Percentiles rank a stretch among this genome's conserved stretches.
Conservation (phyloP, 352 stramenopile species). For the Globisporangium splendens region DNA sequence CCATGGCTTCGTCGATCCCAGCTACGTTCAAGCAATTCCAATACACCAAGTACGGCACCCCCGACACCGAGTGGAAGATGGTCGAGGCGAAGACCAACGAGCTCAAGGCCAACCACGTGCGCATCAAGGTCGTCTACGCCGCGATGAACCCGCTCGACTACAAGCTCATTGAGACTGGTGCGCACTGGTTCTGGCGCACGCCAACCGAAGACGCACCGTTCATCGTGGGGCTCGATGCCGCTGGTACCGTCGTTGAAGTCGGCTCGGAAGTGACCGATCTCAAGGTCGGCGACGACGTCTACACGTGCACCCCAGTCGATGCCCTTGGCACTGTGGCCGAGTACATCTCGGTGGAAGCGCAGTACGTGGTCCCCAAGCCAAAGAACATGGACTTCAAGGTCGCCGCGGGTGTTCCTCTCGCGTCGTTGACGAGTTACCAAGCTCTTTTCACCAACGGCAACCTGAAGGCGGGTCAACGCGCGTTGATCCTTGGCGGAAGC, state of each 20-base stretch:
- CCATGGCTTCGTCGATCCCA: constrained; percentile 7
- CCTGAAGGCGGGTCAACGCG: no score
- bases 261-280: constrained; percentile 43
- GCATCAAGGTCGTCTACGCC: constrained; percentile 56
- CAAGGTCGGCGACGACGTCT: constrained; percentile 59
- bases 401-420: no score
- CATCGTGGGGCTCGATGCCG: constrained; percentile 58
- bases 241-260: constrained; percentile 57
- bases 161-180: constrained; percentile 41
- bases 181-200: constrained; percentile 23
- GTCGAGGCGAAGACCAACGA: constrained; percentile 8
- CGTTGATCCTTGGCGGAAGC: no score
- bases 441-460: no score
- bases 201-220: constrained; percentile 30
- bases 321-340: background rate
- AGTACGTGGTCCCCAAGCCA: no score
- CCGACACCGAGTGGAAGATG: constrained; percentile 14
- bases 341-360: no score
- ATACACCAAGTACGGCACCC: constrained; percentile 8
- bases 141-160: constrained; percentile 72
- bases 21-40: constrained; percentile 12
- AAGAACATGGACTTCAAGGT: no score
- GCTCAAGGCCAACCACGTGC: constrained; percentile 30
- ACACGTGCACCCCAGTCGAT: constrained; percentile 5
- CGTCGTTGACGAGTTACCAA: no score